These are phyloP conservation scores for Musa acuminata DNA, from an alignment of 176 grass and related monocot genomes.

Conservation along the genomic window DNA sequence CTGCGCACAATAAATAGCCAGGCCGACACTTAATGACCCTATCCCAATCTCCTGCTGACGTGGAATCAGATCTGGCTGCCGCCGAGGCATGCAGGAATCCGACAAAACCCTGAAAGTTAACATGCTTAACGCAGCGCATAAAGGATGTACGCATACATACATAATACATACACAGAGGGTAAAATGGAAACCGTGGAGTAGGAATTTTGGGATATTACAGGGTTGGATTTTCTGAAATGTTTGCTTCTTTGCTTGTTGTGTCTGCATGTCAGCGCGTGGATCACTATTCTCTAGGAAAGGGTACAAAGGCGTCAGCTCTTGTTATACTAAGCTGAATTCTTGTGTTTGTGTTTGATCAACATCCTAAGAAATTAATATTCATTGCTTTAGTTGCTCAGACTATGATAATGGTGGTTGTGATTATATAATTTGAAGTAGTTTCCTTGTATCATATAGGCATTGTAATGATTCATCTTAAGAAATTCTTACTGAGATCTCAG, in stretches of 20 bases:
- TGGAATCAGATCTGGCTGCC: not conserved
- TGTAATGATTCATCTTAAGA: too few species aligned
- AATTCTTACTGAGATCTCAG: too few species aligned
- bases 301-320: not conserved
- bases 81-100: not conserved
- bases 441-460: too few species aligned
- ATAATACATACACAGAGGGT: not conserved
- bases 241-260: not conserved
- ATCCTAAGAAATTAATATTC: too few species aligned
- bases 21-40: not conserved
- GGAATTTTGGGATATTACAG: not conserved
- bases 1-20: constrained; percentile 12
- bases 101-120: not conserved
- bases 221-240: not conserved
- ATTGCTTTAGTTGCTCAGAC: too few species aligned
- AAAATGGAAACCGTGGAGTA: not conserved
- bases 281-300: constrained; percentile 2
- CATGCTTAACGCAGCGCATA: not conserved
- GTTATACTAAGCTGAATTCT: not conserved
- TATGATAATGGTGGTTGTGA: too few species aligned
- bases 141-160: not conserved
- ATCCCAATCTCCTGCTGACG: not conserved
- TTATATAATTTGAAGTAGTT: too few species aligned
- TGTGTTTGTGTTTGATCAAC: not conserved
- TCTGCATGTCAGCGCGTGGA: not conserved